These are phyloP conservation scores for Phytophthora niederhauseri DNA, from an alignment of 352 stramenopile species.

Conservation along the genomic window DNA sequence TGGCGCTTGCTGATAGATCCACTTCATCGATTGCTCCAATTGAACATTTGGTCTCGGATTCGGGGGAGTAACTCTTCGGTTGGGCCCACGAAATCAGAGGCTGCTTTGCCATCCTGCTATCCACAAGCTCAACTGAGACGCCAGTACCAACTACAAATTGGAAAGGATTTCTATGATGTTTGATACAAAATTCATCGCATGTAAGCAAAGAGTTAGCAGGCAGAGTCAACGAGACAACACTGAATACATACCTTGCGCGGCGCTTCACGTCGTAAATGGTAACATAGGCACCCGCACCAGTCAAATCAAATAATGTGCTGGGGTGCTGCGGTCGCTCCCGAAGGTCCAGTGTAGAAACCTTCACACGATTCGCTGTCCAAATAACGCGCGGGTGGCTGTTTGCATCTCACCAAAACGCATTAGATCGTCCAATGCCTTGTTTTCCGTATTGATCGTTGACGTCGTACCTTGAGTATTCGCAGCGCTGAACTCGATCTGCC, in stretches of 20 bases:
- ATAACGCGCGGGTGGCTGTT: constrained; percentile 74
- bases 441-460: not conserved
- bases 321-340: constrained; percentile 39
- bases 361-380: constrained; percentile 56
- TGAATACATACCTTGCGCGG: constrained; percentile 47
- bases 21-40: constrained; percentile 58
- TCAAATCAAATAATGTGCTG: constrained; percentile 61
- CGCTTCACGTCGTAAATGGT: constrained; percentile 75
- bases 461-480: constrained; percentile 76
- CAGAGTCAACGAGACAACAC: not conserved
- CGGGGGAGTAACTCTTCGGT: constrained; percentile 25
- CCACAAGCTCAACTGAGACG: constrained; percentile 70
- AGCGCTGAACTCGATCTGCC: constrained; percentile 54
- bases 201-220: not conserved
- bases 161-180: constrained; percentile 55
- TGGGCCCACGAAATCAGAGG: constrained; percentile 70
- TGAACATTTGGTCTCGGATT: constrained; percentile 22
- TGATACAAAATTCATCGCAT: not conserved
- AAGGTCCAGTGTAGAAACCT: constrained; percentile 55
- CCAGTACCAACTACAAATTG: constrained; percentile 73
- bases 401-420: not conserved
- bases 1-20: constrained; percentile 36
- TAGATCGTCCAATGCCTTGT: not conserved
- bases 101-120: constrained; percentile 67
- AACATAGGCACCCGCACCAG: constrained; percentile 34